Evolutionary conservation across 225 moss, liverwort and hornwort species (phyloP), one percentile per base, ranked within the genome.

Genomic region (Marchantia paleacea): DNA sequence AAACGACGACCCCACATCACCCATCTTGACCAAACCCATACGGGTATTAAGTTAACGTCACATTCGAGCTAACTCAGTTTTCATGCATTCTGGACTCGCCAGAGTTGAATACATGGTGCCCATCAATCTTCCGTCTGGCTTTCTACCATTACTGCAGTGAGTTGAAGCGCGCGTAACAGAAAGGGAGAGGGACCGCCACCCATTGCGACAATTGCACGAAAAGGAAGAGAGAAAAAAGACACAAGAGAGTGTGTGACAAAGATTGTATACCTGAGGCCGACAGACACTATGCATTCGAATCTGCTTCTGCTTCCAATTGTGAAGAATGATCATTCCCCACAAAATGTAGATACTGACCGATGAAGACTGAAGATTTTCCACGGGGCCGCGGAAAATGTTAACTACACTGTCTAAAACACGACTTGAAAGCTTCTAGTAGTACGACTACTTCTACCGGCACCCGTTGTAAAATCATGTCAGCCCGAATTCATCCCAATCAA

Each of bases 251-350:
- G 30, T 7, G 16, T 10, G 28, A 29, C 25, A 18, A 60, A 60
- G 39, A 65, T 30, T 78, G 55, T 18, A 69, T 77, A 77, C 77
- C 52, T 68, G 55, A 67, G 74, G 30, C 29, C 51, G 51, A 73
- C 15, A 74, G 66, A 72, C 76, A 55, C 26, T 78, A 49, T 11
- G 76, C 78, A 78, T 80, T 71, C 64, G 51, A 69, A 51, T 81
- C 60, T 52, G 58, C 68, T 50, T 81, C 60, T 52, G 58, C 68
- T 71, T 68, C 74, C 75, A 81, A 79, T 81, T 81, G 10, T 24
- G 75, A 67, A 39, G 54, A 80, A 30, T 39, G 76, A 52, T 75
- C 75, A 75, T 75, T 29, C 55, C 75, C 75, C 53, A 22, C 74
- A 6, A 55, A 53, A 55, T 75, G 54, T 55, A 16, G 24, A 8